phyloP scores from a whole-genome alignment of 73 alveolate genomes.

The Paramecium tetraurelia region DNA sequence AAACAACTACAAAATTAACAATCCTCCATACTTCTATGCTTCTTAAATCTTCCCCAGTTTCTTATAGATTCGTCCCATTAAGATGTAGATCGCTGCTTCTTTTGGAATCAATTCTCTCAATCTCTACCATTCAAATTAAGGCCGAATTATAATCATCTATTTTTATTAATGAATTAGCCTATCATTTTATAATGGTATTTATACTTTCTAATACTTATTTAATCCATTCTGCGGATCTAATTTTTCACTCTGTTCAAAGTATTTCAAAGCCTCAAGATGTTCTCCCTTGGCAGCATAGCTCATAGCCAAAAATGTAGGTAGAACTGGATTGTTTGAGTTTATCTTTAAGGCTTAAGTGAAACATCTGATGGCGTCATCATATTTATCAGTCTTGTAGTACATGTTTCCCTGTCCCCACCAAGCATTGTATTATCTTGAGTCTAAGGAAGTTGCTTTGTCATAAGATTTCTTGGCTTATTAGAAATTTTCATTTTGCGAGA shows the following conservation, averaged over 20 bases:
- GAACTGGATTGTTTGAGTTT: slow-evolving; percentile 85
- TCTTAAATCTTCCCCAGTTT: slow-evolving; percentile 78
- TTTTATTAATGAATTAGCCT: slow-evolving; percentile 80
- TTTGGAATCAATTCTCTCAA: slow-evolving; percentile 82
- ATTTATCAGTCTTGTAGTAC: slow-evolving; percentile 90
- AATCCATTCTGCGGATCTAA: slow-evolving; percentile 85
- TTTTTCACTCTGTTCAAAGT: slow-evolving; percentile 80
- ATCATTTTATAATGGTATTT: slow-evolving; percentile 42
- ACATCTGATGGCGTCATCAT: slow-evolving; percentile 82
- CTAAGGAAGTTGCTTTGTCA: slow-evolving; percentile 81
- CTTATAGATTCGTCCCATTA: slow-evolving; percentile 87
- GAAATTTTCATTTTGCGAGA: slow-evolving; percentile 90
- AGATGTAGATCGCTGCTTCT: slow-evolving; percentile 91
- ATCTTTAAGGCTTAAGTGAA: slow-evolving; percentile 80
- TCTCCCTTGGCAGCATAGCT: slow-evolving; percentile 82
- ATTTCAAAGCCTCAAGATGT: slow-evolving; percentile 78
- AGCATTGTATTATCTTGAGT: slow-evolving; percentile 95
- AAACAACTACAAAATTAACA: neutral
- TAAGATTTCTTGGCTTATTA: slow-evolving; percentile 86
- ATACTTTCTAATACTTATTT: slow-evolving; percentile 78
- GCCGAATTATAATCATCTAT: slow-evolving; percentile 88
- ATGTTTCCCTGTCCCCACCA: slow-evolving; percentile 98
- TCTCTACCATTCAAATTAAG: slow-evolving; percentile 73
- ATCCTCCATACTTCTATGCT: slow-evolving; percentile 73
- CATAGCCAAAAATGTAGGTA: slow-evolving; percentile 91